Conservation (phyloP, 225 moss, liverwort and hornwort species). For the Pleurozium schreberi region DNA sequence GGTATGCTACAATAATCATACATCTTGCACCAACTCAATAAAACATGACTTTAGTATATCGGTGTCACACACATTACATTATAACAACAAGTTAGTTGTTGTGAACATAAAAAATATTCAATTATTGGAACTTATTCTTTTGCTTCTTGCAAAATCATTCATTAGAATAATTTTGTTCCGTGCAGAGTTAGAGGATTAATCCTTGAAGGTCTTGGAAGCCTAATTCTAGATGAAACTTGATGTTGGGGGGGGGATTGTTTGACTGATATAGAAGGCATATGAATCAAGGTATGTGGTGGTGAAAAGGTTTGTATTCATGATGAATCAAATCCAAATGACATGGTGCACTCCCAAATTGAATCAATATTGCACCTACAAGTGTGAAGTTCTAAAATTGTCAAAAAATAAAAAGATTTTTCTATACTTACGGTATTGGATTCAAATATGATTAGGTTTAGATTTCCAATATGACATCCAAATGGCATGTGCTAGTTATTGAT, state of each 20-base stretch:
- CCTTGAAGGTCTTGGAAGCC: neutral
- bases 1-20: fast-evolving
- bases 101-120: neutral
- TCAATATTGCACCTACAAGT: neutral
- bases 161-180: neutral
- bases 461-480: neutral
- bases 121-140: neutral
- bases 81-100: too few relatives aligned
- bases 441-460: neutral
- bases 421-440: neutral
- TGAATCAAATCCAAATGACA: neutral
- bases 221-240: neutral
- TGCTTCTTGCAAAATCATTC: neutral
- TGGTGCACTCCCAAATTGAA: fast-evolving
- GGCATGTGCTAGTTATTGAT: neutral
- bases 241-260: fast-evolving
- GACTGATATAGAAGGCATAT: fast-evolving
- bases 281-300: neutral
- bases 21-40: too few relatives aligned
- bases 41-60: neutral
- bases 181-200: fast-evolving
- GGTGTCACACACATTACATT: too few relatives aligned
- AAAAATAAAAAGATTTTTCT: neutral
- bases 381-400: neutral
- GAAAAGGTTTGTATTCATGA: neutral